Conservation (phyloP, 2,329 filamentous ascomycete genomes). For the Madurella fahalii region DNA sequence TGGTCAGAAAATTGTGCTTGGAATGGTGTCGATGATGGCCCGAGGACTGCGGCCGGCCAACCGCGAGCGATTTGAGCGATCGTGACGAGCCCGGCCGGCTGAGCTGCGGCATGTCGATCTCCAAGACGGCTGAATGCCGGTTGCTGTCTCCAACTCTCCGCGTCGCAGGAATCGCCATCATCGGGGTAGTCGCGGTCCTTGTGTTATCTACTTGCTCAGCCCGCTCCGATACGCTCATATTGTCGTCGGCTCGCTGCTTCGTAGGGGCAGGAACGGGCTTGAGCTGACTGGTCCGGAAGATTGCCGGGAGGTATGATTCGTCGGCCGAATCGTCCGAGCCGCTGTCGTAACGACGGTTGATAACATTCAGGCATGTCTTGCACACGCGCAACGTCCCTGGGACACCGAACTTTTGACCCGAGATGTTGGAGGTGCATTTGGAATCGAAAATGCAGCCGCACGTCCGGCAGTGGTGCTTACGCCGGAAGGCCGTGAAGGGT, state of each 20-base stretch:
- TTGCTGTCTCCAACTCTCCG: conserved; percentile 70
- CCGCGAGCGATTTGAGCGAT: conserved; percentile 72
- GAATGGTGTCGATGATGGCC: conserved; percentile 83
- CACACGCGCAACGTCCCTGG: conserved; percentile 82
- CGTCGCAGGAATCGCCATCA: conserved; percentile 67
- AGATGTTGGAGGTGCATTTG: conserved; percentile 89
- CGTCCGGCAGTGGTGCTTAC: conserved; percentile 93
- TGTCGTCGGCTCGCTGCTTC: conserved; percentile 39
- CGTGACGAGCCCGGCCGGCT: conserved; percentile 91
- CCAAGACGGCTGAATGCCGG: conserved; percentile 80
- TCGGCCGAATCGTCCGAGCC: conserved; percentile 83
- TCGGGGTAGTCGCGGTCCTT: conserved; percentile 59
- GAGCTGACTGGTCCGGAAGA: conserved; percentile 53
- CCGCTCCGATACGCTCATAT: conserved; percentile 38
- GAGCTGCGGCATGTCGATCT: conserved; percentile 80
- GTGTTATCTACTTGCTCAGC: conserved; percentile 44
- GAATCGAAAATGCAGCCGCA: conserved; percentile 99
- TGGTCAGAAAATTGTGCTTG: conserved; percentile 75
- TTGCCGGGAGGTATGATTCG: conserved; percentile 62
- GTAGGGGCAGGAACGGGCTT: conserved; percentile 38
- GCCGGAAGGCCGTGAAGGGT: conserved; percentile 85
- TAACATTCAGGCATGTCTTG: conserved; percentile 86
- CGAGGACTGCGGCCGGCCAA: conserved; percentile 68
- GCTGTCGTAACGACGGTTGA: conserved; percentile 85
- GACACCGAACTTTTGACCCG: conserved; percentile 83